phyloP scores from a whole-genome alignment of 306 rosid species.

The Quercus rubra region DNA sequence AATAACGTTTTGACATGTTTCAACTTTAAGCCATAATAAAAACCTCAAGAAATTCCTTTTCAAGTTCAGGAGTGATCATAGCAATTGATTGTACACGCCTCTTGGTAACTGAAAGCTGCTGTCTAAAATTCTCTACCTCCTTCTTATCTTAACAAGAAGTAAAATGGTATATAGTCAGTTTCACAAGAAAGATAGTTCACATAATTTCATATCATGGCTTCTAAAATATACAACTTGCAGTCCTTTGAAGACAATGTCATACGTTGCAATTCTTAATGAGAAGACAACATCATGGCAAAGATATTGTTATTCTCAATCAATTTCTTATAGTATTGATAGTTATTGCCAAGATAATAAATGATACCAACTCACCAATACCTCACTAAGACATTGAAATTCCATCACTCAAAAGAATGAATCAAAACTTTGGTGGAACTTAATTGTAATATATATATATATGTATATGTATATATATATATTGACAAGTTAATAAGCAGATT shows the following conservation, averaged over 20 bases:
- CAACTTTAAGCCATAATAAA: conserved; percentile 11
- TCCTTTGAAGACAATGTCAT: background rate
- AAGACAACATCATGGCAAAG: background rate
- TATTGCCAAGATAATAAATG: background rate
- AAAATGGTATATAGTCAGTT: conserved; percentile 1
- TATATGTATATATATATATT: background rate
- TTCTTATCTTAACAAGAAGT: conserved; percentile 57
- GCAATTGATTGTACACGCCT: conserved; percentile 72
- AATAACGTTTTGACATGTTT: background rate
- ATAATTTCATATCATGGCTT: background rate
- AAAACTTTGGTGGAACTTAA: background rate
- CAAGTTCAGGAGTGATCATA: conserved; percentile 58
- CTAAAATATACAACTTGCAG: background rate
- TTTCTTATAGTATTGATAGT: background rate
- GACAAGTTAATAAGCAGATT: conserved; percentile 71
- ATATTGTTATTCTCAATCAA: background rate
- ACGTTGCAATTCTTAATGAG: background rate
- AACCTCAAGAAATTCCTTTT: conserved; percentile 84
- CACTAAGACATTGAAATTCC: background rate
- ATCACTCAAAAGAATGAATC: background rate
- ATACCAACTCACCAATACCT: background rate
- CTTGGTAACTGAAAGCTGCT: conserved; percentile 50
- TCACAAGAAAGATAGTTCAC: background rate
- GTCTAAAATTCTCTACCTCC: conserved; percentile 47
- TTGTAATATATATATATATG: background rate